Conservation (phyloP, 2,329 filamentous ascomycete species). For the Fusarium aywerte region DNA sequence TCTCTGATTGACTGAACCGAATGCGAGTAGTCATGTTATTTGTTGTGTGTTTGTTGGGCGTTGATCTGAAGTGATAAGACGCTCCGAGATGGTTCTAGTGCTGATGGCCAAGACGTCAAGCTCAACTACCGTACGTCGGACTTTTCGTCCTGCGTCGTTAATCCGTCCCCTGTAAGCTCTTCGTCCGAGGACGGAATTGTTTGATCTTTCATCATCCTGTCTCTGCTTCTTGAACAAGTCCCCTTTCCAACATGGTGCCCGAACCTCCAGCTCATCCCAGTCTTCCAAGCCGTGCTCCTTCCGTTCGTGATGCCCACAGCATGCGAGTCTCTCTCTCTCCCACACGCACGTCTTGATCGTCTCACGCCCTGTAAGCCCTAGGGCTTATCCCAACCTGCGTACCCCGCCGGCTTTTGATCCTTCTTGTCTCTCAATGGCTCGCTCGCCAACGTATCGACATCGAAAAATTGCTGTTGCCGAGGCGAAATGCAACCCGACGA, state of each 20-base stretch:
- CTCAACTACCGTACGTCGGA: neutral
- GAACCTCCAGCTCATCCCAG: constrained; percentile 17
- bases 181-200: constrained; percentile 25
- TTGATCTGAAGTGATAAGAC: constrained; percentile 9
- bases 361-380: constrained; percentile 46
- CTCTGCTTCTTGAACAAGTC: constrained; percentile 22
- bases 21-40: constrained; percentile 1
- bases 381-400: constrained; percentile 17
- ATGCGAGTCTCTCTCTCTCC: constrained; percentile 1
- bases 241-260: constrained; percentile 4
- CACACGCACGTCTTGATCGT: constrained; percentile 8
- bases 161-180: neutral
- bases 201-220: constrained; percentile 40
- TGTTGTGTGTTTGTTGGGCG: neutral
- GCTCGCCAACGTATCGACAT: constrained; percentile 9
- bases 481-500: constrained; percentile 6
- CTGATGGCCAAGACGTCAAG: constrained; percentile 17
- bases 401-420: constrained; percentile 23
- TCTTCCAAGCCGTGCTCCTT: neutral
- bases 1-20: constrained; percentile 1
- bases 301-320: constrained; percentile 6
- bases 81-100: constrained; percentile 23
- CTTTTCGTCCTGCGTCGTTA: constrained; percentile 4
- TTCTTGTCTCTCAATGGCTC: constrained; percentile 12
- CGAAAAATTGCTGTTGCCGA: constrained; percentile 4